Base-by-base conservation (phyloP, 805 yeast species). In the Candida ulmi region DNA sequence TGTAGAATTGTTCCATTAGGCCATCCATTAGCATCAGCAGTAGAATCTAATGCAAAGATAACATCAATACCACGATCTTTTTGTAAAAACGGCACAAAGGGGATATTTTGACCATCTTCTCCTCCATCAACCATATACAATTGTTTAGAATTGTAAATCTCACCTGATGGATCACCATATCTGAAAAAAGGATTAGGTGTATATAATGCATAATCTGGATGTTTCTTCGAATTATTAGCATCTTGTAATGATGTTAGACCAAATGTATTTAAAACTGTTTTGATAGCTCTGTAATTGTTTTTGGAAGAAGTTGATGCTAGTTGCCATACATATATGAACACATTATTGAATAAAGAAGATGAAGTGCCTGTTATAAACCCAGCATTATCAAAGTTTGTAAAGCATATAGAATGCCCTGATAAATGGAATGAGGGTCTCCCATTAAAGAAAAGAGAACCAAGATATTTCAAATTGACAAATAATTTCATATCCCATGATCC, bases 41-140 rank as follows among this genome's bases (percentile, higher is more conserved):
- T 57, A 45, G 72, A 61, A 51, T 82, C 87, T 43, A 66, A 67
- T 0, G 90, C 82, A 46, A 85, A 68, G 8, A 84, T 63, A 12
- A 78, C 66, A 55, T 85, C 93, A 17, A 82, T 65, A 16, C 66
- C 58, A 46, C 93, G 68, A 33, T 74, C 72, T 6, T 76, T 74
- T 47, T 80, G 83, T 21, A 83, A 51, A 37, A 85, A 66, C 3
- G 91, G 86, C 24, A 71, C 63, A 29, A 81, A 58, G 0, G 95
- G 93, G 15, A 85, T 67, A 51, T 83, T 83, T 58, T 83, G 88
- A 8, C 69, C 66, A 56, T 84, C 91, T 57, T 80, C 87, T 25
- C 93, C 95, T 32, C 95, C 95, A 55, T 85, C 95, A 24, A 76
- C 87, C 43, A 85, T 47, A 41, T 61, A 65, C n/a, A 68, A 42